A percentile compares a stretch with the other conserved stretches of the same genome.
Evolutionary conservation across 148 eudicot species (phyloP).

Genomic region (Rhododendron henanense): DNA sequence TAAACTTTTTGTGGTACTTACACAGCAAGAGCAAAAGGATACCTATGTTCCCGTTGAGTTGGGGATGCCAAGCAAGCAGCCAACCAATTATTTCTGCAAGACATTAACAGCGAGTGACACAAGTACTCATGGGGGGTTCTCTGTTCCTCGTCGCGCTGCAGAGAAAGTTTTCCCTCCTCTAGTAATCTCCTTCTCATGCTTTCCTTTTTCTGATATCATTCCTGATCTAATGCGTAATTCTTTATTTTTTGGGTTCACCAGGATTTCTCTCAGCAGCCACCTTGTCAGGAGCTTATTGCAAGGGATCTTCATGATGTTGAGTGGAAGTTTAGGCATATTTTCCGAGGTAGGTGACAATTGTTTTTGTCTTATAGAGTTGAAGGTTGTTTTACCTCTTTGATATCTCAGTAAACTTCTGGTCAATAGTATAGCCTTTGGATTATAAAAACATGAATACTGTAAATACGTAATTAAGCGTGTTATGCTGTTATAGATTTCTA

Average conservation of each 20-base stretch:
- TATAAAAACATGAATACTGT: background rate
- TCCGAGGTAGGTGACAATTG: constrained; percentile 56
- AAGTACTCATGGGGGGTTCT: constrained; percentile 98
- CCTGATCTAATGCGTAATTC: background rate
- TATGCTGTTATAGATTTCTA: background rate
- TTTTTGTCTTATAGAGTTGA: too few species aligned
- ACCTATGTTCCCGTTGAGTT: constrained; percentile 86
- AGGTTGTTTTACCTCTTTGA: background rate
- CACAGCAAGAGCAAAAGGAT: constrained; percentile 96
- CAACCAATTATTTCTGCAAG: constrained; percentile 95
- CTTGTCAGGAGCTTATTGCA: constrained; percentile 92
- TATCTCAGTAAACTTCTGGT: background rate
- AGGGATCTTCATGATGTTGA: constrained; percentile 97
- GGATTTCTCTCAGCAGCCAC: constrained; percentile 97
- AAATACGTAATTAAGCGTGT: background rate
- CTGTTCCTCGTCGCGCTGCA: constrained; percentile 99
- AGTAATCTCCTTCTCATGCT: constrained; percentile 33
- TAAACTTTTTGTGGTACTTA: constrained; percentile 10
- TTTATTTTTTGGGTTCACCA: constrained; percentile 20
- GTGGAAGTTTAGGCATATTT: constrained; percentile 97
- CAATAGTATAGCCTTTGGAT: background rate
- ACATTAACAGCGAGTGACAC: constrained; percentile 97
- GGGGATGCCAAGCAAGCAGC: constrained; percentile 92
- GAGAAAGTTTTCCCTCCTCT: constrained; percentile 98
- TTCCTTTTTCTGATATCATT: background rate